Base-by-base conservation (phyloP, 305 asterid species). In the Solanum hybrid region DNA sequence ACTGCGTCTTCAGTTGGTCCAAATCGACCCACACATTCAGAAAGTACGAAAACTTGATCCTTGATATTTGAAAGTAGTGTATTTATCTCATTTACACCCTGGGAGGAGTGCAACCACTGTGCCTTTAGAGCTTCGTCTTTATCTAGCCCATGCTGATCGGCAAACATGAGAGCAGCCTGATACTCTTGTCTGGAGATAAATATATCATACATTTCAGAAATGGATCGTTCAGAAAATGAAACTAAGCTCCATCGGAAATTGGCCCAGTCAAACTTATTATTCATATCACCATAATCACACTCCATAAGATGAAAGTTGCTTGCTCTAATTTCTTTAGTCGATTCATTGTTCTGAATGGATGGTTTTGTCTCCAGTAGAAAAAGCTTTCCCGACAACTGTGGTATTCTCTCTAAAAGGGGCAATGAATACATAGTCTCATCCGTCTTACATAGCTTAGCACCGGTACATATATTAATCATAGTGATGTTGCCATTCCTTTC, bases 61-160 rank as follows among this genome's bases (percentile, higher is more conserved):
- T 94, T 92, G 91, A 97, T 93, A 87, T 90, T 81, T 89, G 96
- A 84, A 38, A 97, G 93, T 91, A 95, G 93, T 88, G 93, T 91
- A 88, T 93, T 94, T 92, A 96, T 94, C 90, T 96, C 99, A 89
- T 89, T 90, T 75, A 93, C 95, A 91, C 98, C 99, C 92, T 93
- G 95, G 88, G 86, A 92, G 88, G 99, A 97, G 90, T 95, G 93
- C 89, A 95, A 75, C 99, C 99, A 97, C 89, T 96, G 98, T 35
- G 97, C 95, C 93, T 97, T 97, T 29, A 96, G 93, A 91, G 94
- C 97, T 91, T 95, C 96, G 90, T 97, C 99, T 93, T 95, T 95
- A 94, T 97, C 97, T 93, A 97, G 90, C 86, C 96, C 94, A 92
- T 95, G 98, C 88, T 89, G 94, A 92, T 93, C 93, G 81, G 99